phyloP scores from a whole-genome alignment of 139 green algal species.

The Auxenochlorella pyrenoidosa region DNA sequence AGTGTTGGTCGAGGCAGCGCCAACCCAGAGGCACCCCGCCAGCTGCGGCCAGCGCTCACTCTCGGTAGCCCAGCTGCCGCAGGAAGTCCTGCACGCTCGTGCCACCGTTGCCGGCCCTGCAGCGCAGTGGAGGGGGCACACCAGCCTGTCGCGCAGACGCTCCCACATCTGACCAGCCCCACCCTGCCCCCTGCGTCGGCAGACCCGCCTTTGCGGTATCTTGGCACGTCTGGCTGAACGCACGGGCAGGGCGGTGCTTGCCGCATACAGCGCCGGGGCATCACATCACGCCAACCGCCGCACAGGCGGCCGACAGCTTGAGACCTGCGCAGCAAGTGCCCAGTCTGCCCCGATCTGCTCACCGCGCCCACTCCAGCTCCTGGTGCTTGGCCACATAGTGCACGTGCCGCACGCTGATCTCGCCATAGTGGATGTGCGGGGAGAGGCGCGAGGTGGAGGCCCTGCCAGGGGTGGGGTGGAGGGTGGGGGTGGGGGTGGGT shows the following conservation, averaged over 20 bases:
- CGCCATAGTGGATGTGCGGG: slow-evolving; percentile 93
- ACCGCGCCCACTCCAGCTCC: slow-evolving; percentile 7
- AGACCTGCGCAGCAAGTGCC: too few species aligned
- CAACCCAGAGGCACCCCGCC: not conserved
- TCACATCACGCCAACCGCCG: too few species aligned
- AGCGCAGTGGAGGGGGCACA: not conserved
- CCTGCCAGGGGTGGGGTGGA: not conserved
- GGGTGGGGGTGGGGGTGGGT: too few species aligned
- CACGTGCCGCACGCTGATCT: slow-evolving; percentile 81
- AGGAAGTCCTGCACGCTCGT: slow-evolving; percentile 77
- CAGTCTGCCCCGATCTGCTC: not conserved
- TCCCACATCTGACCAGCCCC: too few species aligned
- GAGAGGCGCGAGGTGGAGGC: slow-evolving; percentile 86
- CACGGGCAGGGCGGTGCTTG: too few species aligned
- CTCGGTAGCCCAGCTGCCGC: slow-evolving; percentile 87
- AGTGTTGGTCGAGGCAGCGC: not conserved
- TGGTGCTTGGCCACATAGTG: slow-evolving; percentile 62
- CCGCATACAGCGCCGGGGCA: too few species aligned
- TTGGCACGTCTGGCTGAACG: too few species aligned
- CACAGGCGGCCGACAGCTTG: too few species aligned
- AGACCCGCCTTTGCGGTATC: too few species aligned
- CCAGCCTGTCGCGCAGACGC: too few species aligned
- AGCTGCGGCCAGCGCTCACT: slow-evolving; percentile 52
- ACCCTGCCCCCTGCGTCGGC: too few species aligned
- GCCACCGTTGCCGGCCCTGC: slow-evolving; percentile 4